Percentiles rank a stretch among this genome's conserved stretches.
Conservation (phyloP, 805 yeast genomes). For the Torulaspora delbrueckii region DNA sequence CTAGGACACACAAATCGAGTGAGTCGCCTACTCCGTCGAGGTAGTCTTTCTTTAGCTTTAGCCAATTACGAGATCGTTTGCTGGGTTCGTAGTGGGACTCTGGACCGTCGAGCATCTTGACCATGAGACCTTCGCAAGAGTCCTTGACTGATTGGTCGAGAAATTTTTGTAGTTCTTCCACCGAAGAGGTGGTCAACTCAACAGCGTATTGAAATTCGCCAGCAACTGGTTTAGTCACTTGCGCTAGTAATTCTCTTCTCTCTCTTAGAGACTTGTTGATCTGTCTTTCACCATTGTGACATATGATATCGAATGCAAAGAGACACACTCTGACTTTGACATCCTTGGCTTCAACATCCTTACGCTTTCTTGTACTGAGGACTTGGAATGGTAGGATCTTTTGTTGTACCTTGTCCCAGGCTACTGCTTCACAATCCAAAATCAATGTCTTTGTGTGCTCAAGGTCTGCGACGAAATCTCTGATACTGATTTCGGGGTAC, state of each 20-base stretch:
- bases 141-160: constrained; percentile 85
- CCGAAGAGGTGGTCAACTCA: constrained; percentile 59
- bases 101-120: constrained; percentile 73
- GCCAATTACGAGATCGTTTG: constrained; percentile 91
- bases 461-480: constrained; percentile 46
- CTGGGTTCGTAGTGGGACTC: constrained; percentile 91
- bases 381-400: constrained; percentile 92
- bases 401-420: constrained; percentile 78
- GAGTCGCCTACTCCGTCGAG: constrained; percentile 95
- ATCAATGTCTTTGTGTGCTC: constrained; percentile 53
- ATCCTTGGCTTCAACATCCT: constrained; percentile 81
- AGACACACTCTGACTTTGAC: constrained; percentile 88
- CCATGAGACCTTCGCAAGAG: constrained; percentile 95
- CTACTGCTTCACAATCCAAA: constrained; percentile 95
- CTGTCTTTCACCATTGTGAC: constrained; percentile 65
- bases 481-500: constrained; percentile 84
- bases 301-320: constrained; percentile 85
- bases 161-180: constrained; percentile 73
- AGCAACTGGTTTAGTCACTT: constrained; percentile 52
- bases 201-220: constrained; percentile 85
- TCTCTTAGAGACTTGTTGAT: constrained; percentile 63
- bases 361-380: constrained; percentile 86
- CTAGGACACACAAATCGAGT: constrained; percentile 84
- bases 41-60: constrained; percentile 91
- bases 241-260: constrained; percentile 57